Evolutionary conservation across 73 alveolate genomes (phyloP).

Genomic region (Tetrahymena borealis): DNA sequence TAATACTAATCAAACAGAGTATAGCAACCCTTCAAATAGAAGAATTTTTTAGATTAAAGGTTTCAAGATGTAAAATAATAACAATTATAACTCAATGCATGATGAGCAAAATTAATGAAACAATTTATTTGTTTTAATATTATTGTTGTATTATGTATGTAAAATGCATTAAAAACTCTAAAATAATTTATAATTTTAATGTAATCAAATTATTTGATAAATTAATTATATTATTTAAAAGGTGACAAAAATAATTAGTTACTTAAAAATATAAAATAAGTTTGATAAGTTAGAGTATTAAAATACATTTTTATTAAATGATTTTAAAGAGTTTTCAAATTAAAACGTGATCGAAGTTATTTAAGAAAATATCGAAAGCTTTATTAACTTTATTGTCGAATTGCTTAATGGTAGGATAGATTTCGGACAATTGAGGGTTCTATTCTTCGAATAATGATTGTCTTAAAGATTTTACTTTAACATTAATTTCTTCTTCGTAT

Average conservation of each 20-base stretch:
- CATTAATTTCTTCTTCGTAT: slow-evolving; percentile 7
- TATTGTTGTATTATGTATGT: too few relatives aligned
- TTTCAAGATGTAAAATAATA: neutral
- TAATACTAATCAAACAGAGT: neutral
- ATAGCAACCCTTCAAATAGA: neutral
- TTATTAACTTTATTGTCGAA: neutral
- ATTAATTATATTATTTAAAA: too few relatives aligned
- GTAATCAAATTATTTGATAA: too few relatives aligned
- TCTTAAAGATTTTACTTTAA: neutral
- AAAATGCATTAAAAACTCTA: too few relatives aligned
- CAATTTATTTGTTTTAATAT: neutral
- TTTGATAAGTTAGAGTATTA: too few relatives aligned
- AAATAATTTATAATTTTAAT: too few relatives aligned
- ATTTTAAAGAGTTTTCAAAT: too few relatives aligned
- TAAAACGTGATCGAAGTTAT: neutral
- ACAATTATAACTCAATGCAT: neutral
- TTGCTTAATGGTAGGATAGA: neutral
- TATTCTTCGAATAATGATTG: slow-evolving; percentile 24
- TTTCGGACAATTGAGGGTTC: slow-evolving; percentile 5
- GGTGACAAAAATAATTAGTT: too few relatives aligned
- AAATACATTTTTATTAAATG: too few relatives aligned
- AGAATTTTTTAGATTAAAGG: neutral
- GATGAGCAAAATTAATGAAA: neutral
- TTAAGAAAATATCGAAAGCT: slow-evolving; percentile 21
- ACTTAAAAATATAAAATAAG: too few relatives aligned